phyloP scores from a whole-genome alignment of 495 filamentous ascomycete genomes.

The Pyronema omphalodes region DNA sequence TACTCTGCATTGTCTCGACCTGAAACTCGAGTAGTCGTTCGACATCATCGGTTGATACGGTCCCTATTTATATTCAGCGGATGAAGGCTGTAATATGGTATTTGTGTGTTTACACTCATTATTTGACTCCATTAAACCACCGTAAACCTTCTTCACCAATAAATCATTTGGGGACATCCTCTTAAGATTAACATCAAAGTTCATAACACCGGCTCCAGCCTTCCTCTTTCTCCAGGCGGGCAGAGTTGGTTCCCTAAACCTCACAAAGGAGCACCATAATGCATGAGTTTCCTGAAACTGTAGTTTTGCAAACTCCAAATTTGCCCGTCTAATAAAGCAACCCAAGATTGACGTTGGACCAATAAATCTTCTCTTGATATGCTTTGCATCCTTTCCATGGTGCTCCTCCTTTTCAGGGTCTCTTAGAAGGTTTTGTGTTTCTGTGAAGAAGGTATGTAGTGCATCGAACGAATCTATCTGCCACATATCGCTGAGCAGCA shows the following conservation, averaged over 20 bases:
- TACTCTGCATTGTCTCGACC: constrained; percentile 69
- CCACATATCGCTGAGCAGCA: constrained; percentile 73
- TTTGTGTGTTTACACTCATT: constrained; percentile 4
- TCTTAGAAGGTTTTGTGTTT: constrained; percentile 36
- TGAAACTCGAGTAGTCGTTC: constrained; percentile 75
- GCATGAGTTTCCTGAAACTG: constrained; percentile 58
- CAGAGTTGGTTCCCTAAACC: constrained; percentile 59
- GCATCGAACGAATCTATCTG: constrained; percentile 60
- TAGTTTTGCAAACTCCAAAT: constrained; percentile 61
- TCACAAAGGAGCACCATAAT: constrained; percentile 63
- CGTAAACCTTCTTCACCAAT: constrained; percentile 42
- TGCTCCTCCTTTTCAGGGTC: constrained; percentile 18
- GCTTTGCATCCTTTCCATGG: neutral
- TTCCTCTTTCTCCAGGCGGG: constrained; percentile 50
- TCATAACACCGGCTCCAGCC: constrained; percentile 39
- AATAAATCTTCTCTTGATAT: constrained; percentile 17
- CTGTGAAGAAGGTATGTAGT: constrained; percentile 49
- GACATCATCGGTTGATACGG: constrained; percentile 62
- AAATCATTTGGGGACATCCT: constrained; percentile 25
- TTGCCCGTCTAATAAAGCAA: constrained; percentile 56
- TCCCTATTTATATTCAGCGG: constrained; percentile 4
- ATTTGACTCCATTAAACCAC: constrained; percentile 12
- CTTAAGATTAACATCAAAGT: constrained; percentile 38
- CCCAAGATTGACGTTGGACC: constrained; percentile 63
- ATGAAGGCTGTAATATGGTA: neutral